Evolutionary conservation across 257 asterid species (phyloP).

Genomic region (Solanum arcanum): DNA sequence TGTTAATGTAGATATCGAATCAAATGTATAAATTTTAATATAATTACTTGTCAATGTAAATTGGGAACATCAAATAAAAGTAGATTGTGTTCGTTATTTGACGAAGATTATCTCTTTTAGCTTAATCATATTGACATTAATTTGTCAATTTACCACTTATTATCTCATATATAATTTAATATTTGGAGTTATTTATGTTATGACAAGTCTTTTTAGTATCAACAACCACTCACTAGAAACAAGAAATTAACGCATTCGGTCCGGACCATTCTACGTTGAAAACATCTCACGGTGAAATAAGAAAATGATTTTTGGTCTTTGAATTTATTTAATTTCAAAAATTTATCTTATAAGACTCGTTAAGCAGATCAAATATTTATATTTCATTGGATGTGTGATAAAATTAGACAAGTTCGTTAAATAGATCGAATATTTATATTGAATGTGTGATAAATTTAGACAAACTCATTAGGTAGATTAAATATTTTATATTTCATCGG

Average conservation of each 20-base stretch:
- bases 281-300: background rate
- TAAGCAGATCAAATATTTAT: background rate
- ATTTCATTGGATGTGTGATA: too few species aligned
- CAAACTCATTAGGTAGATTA: too few species aligned
- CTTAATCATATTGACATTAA: background rate
- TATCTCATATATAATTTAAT: background rate
- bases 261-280: background rate
- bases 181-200: background rate
- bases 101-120: background rate
- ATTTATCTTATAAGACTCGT: rapidly evolving
- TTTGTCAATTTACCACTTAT: background rate
- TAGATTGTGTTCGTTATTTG: background rate
- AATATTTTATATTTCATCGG: too few species aligned
- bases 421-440: too few species aligned
- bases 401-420: too few species aligned
- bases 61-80: background rate
- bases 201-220: background rate
- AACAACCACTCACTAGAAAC: background rate
- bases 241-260: background rate
- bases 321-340: background rate
- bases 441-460: too few species aligned
- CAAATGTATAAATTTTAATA: too few species aligned
- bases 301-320: background rate
- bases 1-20: too few species aligned
- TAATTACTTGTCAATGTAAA: too few species aligned